Base-by-base conservation (phyloP, 2,329 filamentous ascomycete genomes). In the Colletotrichum tamarilloi region DNA sequence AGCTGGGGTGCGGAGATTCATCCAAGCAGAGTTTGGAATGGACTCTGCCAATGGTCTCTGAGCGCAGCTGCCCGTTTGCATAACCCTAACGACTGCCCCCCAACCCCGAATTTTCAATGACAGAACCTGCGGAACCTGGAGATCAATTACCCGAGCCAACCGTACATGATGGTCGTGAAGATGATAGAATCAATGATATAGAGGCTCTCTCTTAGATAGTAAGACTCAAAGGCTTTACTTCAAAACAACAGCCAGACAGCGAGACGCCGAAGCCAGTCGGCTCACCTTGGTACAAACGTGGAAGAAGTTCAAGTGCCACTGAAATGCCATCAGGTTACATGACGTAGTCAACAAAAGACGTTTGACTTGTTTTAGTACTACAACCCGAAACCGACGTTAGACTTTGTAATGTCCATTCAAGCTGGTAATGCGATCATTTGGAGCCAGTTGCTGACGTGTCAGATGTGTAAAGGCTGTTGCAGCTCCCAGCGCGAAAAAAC, bases 1-100 rank as follows among this genome's bases (percentile, higher is more conserved):
- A 9, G 88, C 87, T 9, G 87, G 87, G 14, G 87, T 90, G 5
- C 83, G 87, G 76, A 83, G 86, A n/a, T 88, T 89, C 79, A 80
- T 90, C 24, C 87, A 88, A 5, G 85, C 85, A 6, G 88, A 90
- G 69, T 90, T 85, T 53, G 73, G 73, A 22, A 82, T 79, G 9
- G 79, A 79, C 79, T 77, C 80, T 16, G 56, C 74, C 46, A 65
- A 73, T 19, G 46, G 60, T 16, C 67, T 75, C 16, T 32, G 74
- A 9, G 52, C 71, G 26, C 38, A 74, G n/a, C 46, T 77, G 12
- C 76, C 76, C 1, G 62, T 76, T 6, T 77, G 77, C 32, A 30
- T 9, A 30, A 30, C 8, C 30, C 30, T 30, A 30, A 30, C 30
- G 30, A 30, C 30, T 30, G 30, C 2, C 30, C 8, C 30, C 30